Evolutionary conservation across 2,329 filamentous ascomycete species (phyloP).

Genomic region (Cladosporium colombiae): DNA sequence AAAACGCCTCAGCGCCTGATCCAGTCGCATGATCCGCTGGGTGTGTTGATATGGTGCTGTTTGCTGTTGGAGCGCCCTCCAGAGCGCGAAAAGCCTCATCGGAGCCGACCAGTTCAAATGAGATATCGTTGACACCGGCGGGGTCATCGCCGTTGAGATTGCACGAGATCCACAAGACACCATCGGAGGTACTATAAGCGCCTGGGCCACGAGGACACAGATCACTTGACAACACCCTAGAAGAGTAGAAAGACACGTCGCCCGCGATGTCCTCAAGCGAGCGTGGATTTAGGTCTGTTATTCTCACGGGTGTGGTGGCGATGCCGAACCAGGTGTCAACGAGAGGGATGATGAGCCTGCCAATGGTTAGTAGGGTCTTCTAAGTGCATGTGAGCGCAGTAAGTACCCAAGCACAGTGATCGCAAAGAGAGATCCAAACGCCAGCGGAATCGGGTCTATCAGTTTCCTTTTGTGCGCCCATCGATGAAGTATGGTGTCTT

Average conservation of each 20-base stretch:
- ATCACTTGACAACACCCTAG: background rate
- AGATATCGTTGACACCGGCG: background rate
- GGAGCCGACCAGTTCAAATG: background rate
- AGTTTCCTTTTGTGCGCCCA: background rate
- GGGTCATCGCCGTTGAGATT: background rate
- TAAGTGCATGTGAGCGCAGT: background rate
- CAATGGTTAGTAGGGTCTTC: background rate
- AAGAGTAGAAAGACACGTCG: background rate
- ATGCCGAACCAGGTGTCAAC: background rate
- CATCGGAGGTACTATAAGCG: background rate
- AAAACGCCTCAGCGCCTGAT: background rate
- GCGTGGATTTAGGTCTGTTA: background rate
- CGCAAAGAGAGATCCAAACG: background rate
- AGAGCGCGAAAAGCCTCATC: background rate
- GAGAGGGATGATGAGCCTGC: background rate
- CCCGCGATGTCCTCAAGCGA: background rate
- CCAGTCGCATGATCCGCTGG: background rate
- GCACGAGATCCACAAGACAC: background rate
- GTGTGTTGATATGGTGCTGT: background rate
- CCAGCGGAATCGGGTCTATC: background rate
- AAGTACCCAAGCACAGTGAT: background rate
- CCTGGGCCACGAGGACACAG: background rate
- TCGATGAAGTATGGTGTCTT: background rate
- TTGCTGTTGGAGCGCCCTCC: too few species aligned
- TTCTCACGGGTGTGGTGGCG: background rate